phyloP scores from a whole-genome alignment of 2,329 filamentous ascomycete species.

The Tetracladium maxilliforme region DNA sequence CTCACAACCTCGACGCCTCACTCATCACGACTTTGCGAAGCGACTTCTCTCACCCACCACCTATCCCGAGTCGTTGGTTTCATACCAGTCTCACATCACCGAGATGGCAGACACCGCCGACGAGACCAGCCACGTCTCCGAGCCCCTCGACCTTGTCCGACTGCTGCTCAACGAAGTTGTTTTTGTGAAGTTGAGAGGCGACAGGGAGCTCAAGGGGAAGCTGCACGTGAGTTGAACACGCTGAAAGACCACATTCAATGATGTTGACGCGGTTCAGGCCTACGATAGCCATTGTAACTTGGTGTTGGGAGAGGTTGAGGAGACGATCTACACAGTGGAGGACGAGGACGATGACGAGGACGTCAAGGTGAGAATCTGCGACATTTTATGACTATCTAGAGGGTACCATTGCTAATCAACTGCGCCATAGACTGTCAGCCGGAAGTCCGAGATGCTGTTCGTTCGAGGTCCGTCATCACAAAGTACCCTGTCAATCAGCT shows the following conservation, averaged over 20 bases:
- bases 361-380: slow-evolving; percentile 44
- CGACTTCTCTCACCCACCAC: too few relatives aligned
- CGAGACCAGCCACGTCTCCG: slow-evolving; percentile 54
- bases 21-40: slow-evolving; percentile 2
- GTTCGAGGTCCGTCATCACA: slow-evolving; percentile 60
- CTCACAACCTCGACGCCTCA: slow-evolving; percentile 1
- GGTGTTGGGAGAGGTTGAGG: slow-evolving; percentile 88
- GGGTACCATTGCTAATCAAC: not conserved
- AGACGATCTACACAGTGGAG: slow-evolving; percentile 89
- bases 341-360: slow-evolving; percentile 71
- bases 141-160: slow-evolving; percentile 91
- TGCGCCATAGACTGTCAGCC: slow-evolving; percentile 65
- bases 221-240: slow-evolving; percentile 56
- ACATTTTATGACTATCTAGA: slow-evolving; percentile 1
- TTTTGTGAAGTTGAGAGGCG: slow-evolving; percentile 91
- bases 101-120: slow-evolving; percentile 76
- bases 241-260: slow-evolving; percentile 1
- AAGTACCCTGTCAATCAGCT: slow-evolving; percentile 3
- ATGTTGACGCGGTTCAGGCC: slow-evolving; percentile 52
- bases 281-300: slow-evolving; percentile 99
- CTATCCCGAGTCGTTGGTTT: too few relatives aligned
- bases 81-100: slow-evolving; percentile 3
- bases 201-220: slow-evolving; percentile 87
- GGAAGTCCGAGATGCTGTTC: slow-evolving; percentile 97
- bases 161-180: slow-evolving; percentile 91